Percentiles rank a stretch among this genome's conserved stretches.
These are phyloP conservation scores for Plasmodium reichenowi DNA, from an alignment of 169 alveolate genomes.

Conservation along the genomic window DNA sequence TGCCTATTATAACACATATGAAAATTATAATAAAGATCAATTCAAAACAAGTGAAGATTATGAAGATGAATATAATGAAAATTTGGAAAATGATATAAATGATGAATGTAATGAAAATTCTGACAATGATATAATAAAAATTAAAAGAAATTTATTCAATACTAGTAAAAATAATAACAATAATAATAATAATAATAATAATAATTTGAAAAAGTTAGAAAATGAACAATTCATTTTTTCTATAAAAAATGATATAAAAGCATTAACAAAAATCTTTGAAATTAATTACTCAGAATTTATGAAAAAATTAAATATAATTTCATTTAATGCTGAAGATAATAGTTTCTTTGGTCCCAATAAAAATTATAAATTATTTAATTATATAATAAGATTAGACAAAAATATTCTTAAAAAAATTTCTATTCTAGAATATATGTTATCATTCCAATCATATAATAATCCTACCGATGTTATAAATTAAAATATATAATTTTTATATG, in stretches of 20 bases:
- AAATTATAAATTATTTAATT: conserved; percentile 47
- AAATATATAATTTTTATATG: neutral
- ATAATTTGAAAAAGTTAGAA: conserved; percentile 16
- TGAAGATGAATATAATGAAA: conserved; percentile 18
- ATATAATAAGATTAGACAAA: conserved; percentile 66
- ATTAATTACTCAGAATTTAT: conserved; percentile 67
- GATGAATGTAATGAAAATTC: conserved; percentile 1
- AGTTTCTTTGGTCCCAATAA: conserved; percentile 72
- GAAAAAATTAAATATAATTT: conserved; percentile 65
- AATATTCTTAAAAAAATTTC: conserved; percentile 52
- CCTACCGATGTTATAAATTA: neutral
- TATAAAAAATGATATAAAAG: conserved; percentile 61
- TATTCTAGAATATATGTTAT: conserved; percentile 50
- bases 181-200: neutral
- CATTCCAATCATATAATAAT: conserved; percentile 29
- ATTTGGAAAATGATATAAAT: neutral
- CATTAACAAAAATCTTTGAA: conserved; percentile 48
- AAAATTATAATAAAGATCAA: conserved; percentile 1
- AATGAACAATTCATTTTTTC: conserved; percentile 48
- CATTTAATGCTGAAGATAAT: conserved; percentile 56
- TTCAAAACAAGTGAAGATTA: conserved; percentile 8
- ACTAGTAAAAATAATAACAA: neutral
- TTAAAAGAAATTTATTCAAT: conserved; percentile 31
- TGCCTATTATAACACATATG: conserved; percentile 30
- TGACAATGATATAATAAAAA: conserved; percentile 36